These are phyloP conservation scores for Metschnikowia shivogae DNA, from an alignment of 805 yeast species.

Conservation along the genomic window DNA sequence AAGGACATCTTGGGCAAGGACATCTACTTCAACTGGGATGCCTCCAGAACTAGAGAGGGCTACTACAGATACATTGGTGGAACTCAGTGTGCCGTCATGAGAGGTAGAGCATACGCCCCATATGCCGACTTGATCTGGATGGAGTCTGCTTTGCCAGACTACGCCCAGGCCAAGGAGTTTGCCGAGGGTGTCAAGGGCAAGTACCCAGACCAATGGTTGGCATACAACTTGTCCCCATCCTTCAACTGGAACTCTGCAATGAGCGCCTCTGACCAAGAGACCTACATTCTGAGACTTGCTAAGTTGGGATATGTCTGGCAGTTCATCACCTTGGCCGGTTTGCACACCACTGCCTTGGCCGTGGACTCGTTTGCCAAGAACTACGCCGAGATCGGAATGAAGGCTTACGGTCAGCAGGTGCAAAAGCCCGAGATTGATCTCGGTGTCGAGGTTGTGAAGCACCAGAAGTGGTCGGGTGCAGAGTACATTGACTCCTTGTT, in stretches of 20 bases:
- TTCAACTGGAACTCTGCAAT: constrained; percentile 97
- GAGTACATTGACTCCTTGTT: constrained; percentile 89
- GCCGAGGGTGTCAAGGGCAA: constrained; percentile 82
- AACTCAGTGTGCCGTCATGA: constrained; percentile 93
- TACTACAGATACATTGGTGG: constrained; percentile 96
- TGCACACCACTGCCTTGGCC: constrained; percentile 93
- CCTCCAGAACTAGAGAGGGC: constrained; percentile 93
- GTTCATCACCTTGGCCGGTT: constrained; percentile 94
- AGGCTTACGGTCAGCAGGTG: constrained; percentile 85
- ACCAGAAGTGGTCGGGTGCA: constrained; percentile 99
- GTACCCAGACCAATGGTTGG: constrained; percentile 91
- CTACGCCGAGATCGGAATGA: constrained; percentile 83
- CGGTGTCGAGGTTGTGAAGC: constrained; percentile 94
- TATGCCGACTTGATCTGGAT: constrained; percentile 96
- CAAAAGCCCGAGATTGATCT: constrained; percentile 84
- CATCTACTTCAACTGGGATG: constrained; percentile 90
- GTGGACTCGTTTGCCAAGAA: constrained; percentile 78
- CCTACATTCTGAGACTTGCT: constrained; percentile 82
- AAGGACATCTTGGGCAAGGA: constrained; percentile 74
- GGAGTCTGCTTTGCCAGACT: constrained; percentile 96
- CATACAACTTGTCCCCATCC: constrained; percentile 94
- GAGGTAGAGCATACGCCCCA: constrained; percentile 93
- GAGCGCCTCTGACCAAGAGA: constrained; percentile 81
- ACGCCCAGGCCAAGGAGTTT: constrained; percentile 87
- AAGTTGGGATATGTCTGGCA: constrained; percentile 95